These are phyloP conservation scores for Pyrenophora graminea DNA, from an alignment of 2,329 filamentous ascomycete species.

Conservation along the genomic window DNA sequence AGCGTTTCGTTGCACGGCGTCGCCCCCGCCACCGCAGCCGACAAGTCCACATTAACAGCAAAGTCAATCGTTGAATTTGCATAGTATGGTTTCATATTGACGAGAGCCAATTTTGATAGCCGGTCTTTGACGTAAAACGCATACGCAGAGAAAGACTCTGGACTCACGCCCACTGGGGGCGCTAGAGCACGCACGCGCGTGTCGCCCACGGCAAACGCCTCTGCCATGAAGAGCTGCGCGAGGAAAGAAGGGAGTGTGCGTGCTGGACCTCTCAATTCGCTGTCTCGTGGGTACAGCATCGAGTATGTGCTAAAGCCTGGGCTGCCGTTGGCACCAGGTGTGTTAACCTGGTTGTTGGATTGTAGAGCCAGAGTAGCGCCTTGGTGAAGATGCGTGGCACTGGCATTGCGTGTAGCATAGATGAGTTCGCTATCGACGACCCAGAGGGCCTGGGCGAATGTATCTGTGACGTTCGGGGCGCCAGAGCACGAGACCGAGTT, in stretches of 20 bases:
- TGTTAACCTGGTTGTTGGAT: slow-evolving; percentile 15
- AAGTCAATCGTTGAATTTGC: slow-evolving; percentile 5
- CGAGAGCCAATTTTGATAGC: slow-evolving; percentile 9
- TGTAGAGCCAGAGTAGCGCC: slow-evolving; percentile 16
- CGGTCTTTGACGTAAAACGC: slow-evolving; percentile 12
- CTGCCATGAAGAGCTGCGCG: slow-evolving; percentile 14
- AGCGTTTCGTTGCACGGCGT: background rate
- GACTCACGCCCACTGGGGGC: background rate
- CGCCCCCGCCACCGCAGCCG: background rate
- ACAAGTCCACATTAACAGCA: slow-evolving; percentile 1
- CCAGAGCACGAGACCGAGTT: slow-evolving; percentile 16
- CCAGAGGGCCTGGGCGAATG: slow-evolving; percentile 19
- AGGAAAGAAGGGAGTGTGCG: slow-evolving; percentile 12
- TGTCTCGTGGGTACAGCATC: slow-evolving; percentile 14
- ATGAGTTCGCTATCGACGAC: slow-evolving; percentile 16
- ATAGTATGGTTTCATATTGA: slow-evolving; percentile 17
- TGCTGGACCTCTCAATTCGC: slow-evolving; percentile 11
- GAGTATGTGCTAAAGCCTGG: slow-evolving; percentile 17
- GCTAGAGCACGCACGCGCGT: slow-evolving; percentile 5
- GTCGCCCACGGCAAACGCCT: slow-evolving; percentile 3
- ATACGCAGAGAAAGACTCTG: slow-evolving; percentile 11
- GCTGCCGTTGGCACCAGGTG: slow-evolving; percentile 12
- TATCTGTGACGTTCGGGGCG: slow-evolving; percentile 15
- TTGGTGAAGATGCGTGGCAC: slow-evolving; percentile 8
- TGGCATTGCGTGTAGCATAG: slow-evolving; percentile 14